Base-by-base conservation (phyloP, 2,329 filamentous ascomycete species). In the Nectriaceae sp. region DNA sequence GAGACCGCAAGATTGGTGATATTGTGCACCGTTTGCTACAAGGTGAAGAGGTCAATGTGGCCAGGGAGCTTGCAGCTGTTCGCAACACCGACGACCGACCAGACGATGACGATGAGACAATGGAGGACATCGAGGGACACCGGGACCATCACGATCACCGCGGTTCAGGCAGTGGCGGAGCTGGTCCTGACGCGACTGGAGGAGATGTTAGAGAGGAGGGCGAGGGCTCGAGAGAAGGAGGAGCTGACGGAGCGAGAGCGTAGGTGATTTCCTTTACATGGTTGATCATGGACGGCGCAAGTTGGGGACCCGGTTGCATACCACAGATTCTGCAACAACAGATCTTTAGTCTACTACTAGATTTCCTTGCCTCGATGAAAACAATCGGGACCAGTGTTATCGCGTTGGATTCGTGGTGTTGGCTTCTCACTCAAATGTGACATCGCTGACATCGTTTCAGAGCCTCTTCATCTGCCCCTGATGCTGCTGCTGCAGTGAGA, bases 191-290 rank as follows among this genome's bases (percentile, higher is more conserved):
- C 70, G 92, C 92, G 44, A 96, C 92, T 3, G 93, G 93, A 47
- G 93, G 92, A 55, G 93, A 99, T 68, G 76, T 96, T 60, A 84
- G 92, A 71, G 86, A 95, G 70, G 94, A 97, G 71, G 94, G 94
- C 49, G 85, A 90, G 70, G 85, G 84, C 60, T 84, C 93, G 56
- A 82, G 95, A 75, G 91, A 96, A 72, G 94, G 93, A 52, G 94
- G 95, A 68, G 90, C 90, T 61, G 94, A 97, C 74, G 94, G 95
- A 66, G 95, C 90, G 75, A 85, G 94, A 97, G 94, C 93, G 94
- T 99, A 97, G 93, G 95, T 99, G 51, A 66, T 58, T 59, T 62
- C 65, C 60, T 59, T 65, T 64, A 57, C 62, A 51, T 61, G 57
- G 62, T 54, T 58, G 38, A 57, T 57, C 42, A 47, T 36, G 52